These are phyloP conservation scores for Puccinia coronata DNA, from an alignment of 1,284 basidiomycete genomes.

Conservation along the genomic window DNA sequence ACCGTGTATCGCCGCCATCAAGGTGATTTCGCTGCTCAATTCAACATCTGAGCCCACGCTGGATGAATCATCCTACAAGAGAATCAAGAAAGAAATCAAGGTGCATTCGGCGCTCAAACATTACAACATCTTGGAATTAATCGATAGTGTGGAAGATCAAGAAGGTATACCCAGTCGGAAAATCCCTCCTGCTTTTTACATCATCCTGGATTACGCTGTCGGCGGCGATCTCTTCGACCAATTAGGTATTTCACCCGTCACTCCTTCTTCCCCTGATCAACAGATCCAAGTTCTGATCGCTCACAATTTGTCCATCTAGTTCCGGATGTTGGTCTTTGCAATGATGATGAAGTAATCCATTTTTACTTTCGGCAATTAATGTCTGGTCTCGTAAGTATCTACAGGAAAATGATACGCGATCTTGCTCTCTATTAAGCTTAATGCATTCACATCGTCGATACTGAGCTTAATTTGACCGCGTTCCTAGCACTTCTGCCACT, in stretches of 20 bases:
- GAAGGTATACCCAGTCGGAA: constrained; percentile 56
- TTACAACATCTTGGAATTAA: constrained; percentile 71
- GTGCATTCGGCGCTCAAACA: constrained; percentile 84
- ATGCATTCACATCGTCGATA: background rate
- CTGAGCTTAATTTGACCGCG: background rate
- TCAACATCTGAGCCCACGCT: constrained; percentile 62
- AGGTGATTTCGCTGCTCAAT: constrained; percentile 62
- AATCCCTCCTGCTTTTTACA: constrained; percentile 80
- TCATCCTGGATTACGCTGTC: constrained; percentile 86
- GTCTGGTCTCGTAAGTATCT: constrained; percentile 64
- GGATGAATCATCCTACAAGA: constrained; percentile 64
- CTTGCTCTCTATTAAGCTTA: background rate
- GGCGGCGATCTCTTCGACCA: constrained; percentile 98
- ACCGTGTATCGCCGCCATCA: constrained; percentile 38
- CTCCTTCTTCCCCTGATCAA: background rate
- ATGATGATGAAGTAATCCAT: constrained; percentile 74
- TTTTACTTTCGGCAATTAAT: constrained; percentile 88
- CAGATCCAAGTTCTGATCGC: background rate
- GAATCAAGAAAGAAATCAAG: constrained; percentile 87
- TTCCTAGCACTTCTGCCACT: constrained; percentile 40
- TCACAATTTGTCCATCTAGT: constrained; percentile 50
- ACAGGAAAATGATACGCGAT: background rate
- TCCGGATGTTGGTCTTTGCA: constrained; percentile 82
- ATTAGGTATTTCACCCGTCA: constrained; percentile 66
- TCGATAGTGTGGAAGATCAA: constrained; percentile 66